Percentiles rank a stretch among this genome's conserved stretches.
Evolutionary conservation across 371 early-diverging fungal genomes (phyloP).

Genomic region (Rhizopus delemar): DNA sequence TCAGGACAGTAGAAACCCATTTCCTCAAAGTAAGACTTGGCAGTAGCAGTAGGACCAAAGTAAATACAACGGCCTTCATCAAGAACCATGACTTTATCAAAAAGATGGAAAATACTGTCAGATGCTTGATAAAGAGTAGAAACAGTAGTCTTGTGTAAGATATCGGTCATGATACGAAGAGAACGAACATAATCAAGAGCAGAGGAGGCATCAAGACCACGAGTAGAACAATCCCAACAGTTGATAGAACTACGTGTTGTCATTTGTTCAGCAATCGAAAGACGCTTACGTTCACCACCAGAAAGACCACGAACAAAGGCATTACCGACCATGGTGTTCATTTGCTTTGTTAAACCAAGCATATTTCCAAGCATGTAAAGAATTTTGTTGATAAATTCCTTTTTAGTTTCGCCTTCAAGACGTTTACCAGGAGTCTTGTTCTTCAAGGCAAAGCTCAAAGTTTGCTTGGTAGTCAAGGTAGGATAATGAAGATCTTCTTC

Average conservation of each 20-base stretch:
- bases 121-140: conserved; percentile 66
- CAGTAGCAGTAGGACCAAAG: conserved; percentile 57
- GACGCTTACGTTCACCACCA: conserved; percentile 79
- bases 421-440: conserved; percentile 54
- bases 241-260: conserved; percentile 64
- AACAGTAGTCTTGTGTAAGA: conserved; percentile 57
- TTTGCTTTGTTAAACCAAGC: conserved; percentile 62
- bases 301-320: conserved; percentile 68
- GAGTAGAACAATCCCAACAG: conserved; percentile 76
- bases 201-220: conserved; percentile 79
- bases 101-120: conserved; percentile 62
- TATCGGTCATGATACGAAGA: conserved; percentile 57
- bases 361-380: conserved; percentile 49
- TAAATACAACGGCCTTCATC: conserved; percentile 66
- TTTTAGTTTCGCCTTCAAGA: conserved; percentile 37
- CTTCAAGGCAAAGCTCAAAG: conserved; percentile 56
- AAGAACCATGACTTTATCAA: conserved; percentile 66
- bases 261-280: conserved; percentile 76
- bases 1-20: conserved; percentile 70
- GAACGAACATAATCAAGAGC: conserved; percentile 68
- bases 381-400: conserved; percentile 35
- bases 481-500: conserved; percentile 62
- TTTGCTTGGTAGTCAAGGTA: conserved; percentile 55
- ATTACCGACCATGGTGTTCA: conserved; percentile 75
- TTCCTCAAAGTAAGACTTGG: conserved; percentile 52